Conservation (phyloP, 345 rosid species). For the Gossypioides kirkii region DNA sequence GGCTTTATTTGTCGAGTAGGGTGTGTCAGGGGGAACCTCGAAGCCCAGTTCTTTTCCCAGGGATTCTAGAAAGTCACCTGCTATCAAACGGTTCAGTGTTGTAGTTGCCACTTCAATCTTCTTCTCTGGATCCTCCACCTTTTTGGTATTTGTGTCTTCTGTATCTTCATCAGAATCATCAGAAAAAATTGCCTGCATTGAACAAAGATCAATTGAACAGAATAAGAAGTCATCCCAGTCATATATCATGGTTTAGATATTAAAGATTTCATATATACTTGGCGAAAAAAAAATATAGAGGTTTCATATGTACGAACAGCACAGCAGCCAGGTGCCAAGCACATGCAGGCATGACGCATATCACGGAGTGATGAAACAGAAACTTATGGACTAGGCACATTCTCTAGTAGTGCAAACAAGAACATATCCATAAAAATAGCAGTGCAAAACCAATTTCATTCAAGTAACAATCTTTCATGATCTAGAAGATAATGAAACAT, state of each 20-base stretch:
- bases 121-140: constrained; percentile 52
- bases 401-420: background rate
- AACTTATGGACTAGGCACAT: background rate
- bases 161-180: constrained; percentile 31
- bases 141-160: constrained; percentile 31
- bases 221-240: background rate
- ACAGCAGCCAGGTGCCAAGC: background rate
- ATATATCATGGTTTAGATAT: background rate
- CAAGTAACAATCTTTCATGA: background rate
- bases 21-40: constrained; percentile 77
- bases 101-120: constrained; percentile 69
- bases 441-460: background rate
- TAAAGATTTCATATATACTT: background rate
- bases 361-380: no score
- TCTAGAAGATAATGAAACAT: background rate
- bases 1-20: constrained; percentile 29
- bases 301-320: background rate
- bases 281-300: background rate
- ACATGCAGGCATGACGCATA: background rate
- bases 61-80: constrained; percentile 90
- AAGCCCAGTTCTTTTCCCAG: constrained; percentile 93
- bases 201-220: background rate
- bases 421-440: background rate
- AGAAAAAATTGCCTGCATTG: constrained; percentile 10
- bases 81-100: constrained; percentile 78